These are phyloP conservation scores for Kodamaea kakaduensis DNA, from an alignment of 805 yeast genomes.

Conservation along the genomic window DNA sequence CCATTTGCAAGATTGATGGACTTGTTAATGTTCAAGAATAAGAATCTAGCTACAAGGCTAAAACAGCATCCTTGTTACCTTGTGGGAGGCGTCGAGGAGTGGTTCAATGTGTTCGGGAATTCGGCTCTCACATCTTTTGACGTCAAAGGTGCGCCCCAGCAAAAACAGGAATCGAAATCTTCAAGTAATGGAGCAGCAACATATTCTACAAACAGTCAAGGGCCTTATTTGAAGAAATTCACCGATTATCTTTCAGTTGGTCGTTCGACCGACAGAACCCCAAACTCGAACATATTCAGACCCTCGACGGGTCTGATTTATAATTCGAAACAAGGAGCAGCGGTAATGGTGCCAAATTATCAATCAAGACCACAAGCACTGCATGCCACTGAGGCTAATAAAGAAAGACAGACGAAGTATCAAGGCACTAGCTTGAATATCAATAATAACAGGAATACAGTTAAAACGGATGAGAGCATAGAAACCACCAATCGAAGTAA, in stretches of 20 bases:
- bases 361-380: too few species aligned
- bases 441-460: too few species aligned
- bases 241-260: slow-evolving; percentile 26
- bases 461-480: too few species aligned
- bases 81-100: slow-evolving; percentile 34
- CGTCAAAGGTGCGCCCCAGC: too few species aligned
- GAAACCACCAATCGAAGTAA: too few species aligned
- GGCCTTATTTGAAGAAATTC: slow-evolving; percentile 30
- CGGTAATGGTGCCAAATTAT: too few species aligned
- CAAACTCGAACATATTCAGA: slow-evolving; percentile 15
- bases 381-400: too few species aligned
- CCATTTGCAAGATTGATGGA: slow-evolving; percentile 51
- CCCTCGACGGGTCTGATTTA: too few species aligned
- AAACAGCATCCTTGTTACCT: slow-evolving; percentile 30
- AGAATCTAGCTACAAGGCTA: slow-evolving; percentile 31
- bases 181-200: background rate
- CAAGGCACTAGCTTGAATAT: too few species aligned
- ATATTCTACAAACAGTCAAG: background rate
- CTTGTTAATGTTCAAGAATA: slow-evolving; percentile 27
- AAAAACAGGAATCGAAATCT: background rate
- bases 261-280: slow-evolving; percentile 16
- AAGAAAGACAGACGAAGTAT: too few species aligned
- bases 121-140: slow-evolving; percentile 11
- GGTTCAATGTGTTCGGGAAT: slow-evolving; percentile 33
- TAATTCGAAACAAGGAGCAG: too few species aligned